Base-by-base conservation (phyloP, 176 grass and related monocot species). In the Zoysia pacifica region DNA sequence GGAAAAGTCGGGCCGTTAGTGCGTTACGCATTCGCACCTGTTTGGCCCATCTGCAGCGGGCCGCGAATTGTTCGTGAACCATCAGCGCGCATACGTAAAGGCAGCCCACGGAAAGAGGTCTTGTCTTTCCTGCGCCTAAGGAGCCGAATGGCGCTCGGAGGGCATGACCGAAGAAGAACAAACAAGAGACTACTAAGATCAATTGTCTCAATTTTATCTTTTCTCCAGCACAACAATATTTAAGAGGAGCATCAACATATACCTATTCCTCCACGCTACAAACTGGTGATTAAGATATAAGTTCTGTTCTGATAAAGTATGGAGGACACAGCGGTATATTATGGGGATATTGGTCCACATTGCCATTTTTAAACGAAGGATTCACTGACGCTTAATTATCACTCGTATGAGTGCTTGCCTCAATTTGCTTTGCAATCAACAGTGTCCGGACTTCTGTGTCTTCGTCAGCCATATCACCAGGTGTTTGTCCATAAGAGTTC, bases 401-500 rank as follows among this genome's bases (percentile, higher is more conserved):
- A 28, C n/a, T 15, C 82, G 49, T 77, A 15, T 77, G 82, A 50
- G 72, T 75, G 72, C 82, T 76, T 61, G 81, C 71, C 87, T 85
- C 82, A 35, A 76, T 46, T 70, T 85, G 82, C 48, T 88, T 84
- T 18, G 82, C 86, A 16, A 73, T 82, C 81, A 98, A 88, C 85
- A 93, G 52, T 50, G 70, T 61, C 38, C 70, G 66, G 54, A 86
- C 95, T 84, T 98, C 95, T 2, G 95, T 94, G 64, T 81, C 88
- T 70, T 83, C 61, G 81, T 93, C 90, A 46, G 95, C 92, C 85
- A 98, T 87, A 73, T 94, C 92, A 5, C 90, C 92, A 2, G 95
- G 84, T 50, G 84, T 86, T 92, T 98, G 90, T 7, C 92, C 95
- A 18, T 93, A 89, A 53, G 79, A 47, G 80, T 94, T 98, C 67